phyloP scores from a whole-genome alignment of 163 green algal species.

The Chlamydomonas reinhardtii region DNA sequence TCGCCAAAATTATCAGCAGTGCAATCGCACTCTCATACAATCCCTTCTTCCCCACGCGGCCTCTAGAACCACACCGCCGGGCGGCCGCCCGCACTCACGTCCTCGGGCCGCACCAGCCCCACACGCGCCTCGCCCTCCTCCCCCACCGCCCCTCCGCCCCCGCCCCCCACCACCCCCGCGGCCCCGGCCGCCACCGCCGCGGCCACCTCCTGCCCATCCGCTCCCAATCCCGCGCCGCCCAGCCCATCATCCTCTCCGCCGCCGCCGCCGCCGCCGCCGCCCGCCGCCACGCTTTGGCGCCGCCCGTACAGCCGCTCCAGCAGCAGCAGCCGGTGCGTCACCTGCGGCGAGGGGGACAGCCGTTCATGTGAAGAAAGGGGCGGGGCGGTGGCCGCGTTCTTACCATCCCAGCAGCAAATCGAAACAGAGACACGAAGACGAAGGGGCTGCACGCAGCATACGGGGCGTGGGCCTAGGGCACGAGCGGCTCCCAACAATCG shows the following conservation, averaged over 20 bases:
- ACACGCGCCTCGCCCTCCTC: neutral
- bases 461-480: no score
- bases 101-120: conserved; percentile 42
- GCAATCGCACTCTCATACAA: no score
- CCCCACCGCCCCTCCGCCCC: neutral
- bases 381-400: no score
- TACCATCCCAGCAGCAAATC: no score
- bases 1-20: no score
- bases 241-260: neutral
- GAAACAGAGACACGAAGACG: no score
- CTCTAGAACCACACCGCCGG: conserved; percentile 24
- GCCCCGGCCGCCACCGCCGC: neutral
- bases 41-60: no score
- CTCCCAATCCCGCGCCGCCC: conserved; percentile 18
- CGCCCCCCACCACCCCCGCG: neutral
- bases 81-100: conserved; percentile 27
- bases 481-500: no score
- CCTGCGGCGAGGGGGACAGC: neutral
- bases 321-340: conserved; percentile 63
- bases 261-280: neutral
- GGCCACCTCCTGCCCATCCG: conserved; percentile 26
- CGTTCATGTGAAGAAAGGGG: no score
- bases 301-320: conserved; percentile 56
- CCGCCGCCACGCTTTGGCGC: neutral
- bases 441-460: no score